phyloP scores from a whole-genome alignment of 2,329 filamentous ascomycete genomes.

The Cladosporium sp. region DNA sequence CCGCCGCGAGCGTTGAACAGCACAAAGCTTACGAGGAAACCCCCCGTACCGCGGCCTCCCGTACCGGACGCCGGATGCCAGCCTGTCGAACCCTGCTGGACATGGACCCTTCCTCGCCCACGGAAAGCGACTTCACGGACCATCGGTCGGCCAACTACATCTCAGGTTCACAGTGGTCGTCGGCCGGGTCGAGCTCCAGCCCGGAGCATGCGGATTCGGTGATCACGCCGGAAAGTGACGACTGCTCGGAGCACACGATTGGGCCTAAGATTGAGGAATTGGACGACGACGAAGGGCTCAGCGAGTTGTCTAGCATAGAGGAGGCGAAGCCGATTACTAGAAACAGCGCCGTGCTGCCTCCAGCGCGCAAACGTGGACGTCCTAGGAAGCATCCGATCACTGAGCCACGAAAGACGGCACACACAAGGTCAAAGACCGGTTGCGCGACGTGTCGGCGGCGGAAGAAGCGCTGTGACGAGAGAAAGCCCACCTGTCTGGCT shows the following conservation, averaged over 20 bases:
- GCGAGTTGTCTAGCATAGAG: conserved; percentile 29
- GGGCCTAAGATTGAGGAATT: conserved; percentile 51
- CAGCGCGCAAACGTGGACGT: conserved; percentile 56
- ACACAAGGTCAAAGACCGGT: conserved; percentile 58
- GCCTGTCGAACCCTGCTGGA: conserved; percentile 7
- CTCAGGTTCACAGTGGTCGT: conserved; percentile 17
- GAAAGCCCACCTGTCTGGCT: conserved; percentile 57
- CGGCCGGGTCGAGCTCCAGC: conserved; percentile 15
- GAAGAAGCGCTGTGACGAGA: conserved; percentile 56
- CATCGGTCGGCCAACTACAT: conserved; percentile 3
- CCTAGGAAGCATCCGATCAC: conserved; percentile 73
- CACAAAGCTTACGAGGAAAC: conserved; percentile 11
- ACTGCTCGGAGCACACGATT: conserved; percentile 29
- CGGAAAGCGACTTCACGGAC: conserved; percentile 9
- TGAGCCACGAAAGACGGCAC: conserved; percentile 61
- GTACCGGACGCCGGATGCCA: conserved; percentile 5
- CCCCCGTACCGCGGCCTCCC: conserved; percentile 11
- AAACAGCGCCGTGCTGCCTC: conserved; percentile 27
- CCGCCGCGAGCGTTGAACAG: conserved; percentile 8
- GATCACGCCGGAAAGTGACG: conserved; percentile 20
- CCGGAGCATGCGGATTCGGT: conserved; percentile 16
- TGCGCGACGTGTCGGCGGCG: conserved; percentile 54
- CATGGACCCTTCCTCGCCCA: conserved; percentile 9
- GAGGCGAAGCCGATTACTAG: conserved; percentile 26
- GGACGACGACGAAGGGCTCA: conserved; percentile 40